A percentile compares a stretch with the other conserved stretches of the same genome.
These are phyloP conservation scores for Eustoma russellianum DNA, from an alignment of 257 asterid species.

Conservation along the genomic window DNA sequence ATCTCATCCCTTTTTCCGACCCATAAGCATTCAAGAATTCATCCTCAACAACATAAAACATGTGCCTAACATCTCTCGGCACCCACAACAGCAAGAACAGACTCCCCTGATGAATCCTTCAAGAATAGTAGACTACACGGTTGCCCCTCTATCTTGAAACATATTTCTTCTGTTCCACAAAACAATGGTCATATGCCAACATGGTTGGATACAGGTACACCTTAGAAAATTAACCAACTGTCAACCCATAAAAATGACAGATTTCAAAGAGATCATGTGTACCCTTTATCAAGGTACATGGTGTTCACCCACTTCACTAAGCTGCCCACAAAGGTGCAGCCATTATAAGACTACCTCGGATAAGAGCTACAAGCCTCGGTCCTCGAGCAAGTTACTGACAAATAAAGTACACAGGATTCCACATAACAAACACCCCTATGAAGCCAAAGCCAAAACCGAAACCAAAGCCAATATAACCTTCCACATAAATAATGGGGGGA, in stretches of 20 bases:
- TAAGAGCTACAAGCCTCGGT: neutral
- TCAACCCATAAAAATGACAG: slow-evolving; percentile 28
- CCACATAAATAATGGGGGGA: no score
- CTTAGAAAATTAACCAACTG: slow-evolving; percentile 11
- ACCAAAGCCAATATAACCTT: no score
- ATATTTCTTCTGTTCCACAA: slow-evolving; percentile 95
- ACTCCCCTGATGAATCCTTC: slow-evolving; percentile 82
- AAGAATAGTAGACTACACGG: slow-evolving; percentile 87
- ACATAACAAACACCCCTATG: no score
- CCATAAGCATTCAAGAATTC: slow-evolving; percentile 77
- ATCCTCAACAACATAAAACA: slow-evolving; percentile 93
- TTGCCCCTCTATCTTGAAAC: slow-evolving; percentile 91
- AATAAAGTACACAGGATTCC: no score
- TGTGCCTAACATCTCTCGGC: slow-evolving; percentile 96
- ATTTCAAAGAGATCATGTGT: slow-evolving; percentile 13
- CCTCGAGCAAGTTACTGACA: no score
- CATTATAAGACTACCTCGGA: neutral
- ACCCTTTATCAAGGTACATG: slow-evolving; percentile 9
- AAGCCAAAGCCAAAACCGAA: no score
- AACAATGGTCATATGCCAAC: slow-evolving; percentile 52
- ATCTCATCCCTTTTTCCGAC: slow-evolving; percentile 55
- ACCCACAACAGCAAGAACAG: slow-evolving; percentile 86
- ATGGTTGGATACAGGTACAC: slow-evolving; percentile 26
- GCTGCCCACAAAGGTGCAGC: slow-evolving; percentile 13
- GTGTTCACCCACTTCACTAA: slow-evolving; percentile 9